Conservation (phyloP, 2,329 filamentous ascomycete genomes). For the Monilinia fructigena region DNA sequence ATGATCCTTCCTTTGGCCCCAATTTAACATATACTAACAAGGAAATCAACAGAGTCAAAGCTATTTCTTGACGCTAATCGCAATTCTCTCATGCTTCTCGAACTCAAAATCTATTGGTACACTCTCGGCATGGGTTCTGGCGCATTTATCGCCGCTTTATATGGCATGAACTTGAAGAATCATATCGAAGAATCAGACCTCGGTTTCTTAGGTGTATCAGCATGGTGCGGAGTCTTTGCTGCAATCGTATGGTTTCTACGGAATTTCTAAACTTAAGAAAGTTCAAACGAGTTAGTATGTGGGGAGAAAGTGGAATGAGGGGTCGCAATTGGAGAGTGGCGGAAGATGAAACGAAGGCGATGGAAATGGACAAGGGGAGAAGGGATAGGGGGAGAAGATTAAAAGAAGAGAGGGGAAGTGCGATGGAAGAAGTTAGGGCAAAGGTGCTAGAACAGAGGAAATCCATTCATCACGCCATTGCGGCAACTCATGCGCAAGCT, state of each 20-base stretch:
- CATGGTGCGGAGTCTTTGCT: slow-evolving; percentile 68
- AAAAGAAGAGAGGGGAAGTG: slow-evolving; percentile 31
- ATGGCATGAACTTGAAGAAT: slow-evolving; percentile 99
- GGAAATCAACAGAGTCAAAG: slow-evolving; percentile 67
- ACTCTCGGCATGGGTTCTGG: slow-evolving; percentile 91
- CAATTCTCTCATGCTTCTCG: slow-evolving; percentile 95
- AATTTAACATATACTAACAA: not conserved
- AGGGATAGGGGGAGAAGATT: slow-evolving; percentile 32
- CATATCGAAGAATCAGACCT: slow-evolving; percentile 93
- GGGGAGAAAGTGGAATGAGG: slow-evolving; percentile 38
- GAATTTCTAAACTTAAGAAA: slow-evolving; percentile 76
- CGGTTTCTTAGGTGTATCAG: slow-evolving; percentile 77
- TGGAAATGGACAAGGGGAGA: slow-evolving; percentile 35
- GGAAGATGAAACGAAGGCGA: slow-evolving; percentile 29
- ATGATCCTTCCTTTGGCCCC: not conserved
- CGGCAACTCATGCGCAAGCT: not conserved
- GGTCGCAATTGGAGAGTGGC: slow-evolving; percentile 38
- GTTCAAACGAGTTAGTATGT: slow-evolving; percentile 92
- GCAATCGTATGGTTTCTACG: slow-evolving; percentile 78
- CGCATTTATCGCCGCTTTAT: slow-evolving; percentile 96
- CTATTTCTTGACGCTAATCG: slow-evolving; percentile 98
- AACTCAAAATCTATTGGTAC: slow-evolving; percentile 95
- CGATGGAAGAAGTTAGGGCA: slow-evolving; percentile 27
- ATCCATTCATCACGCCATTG: not conserved
- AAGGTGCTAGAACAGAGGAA: slow-evolving; percentile 20